Base-by-base conservation (phyloP, 2,329 filamentous ascomycete species). In the Pseudopithomyces maydicus region DNA sequence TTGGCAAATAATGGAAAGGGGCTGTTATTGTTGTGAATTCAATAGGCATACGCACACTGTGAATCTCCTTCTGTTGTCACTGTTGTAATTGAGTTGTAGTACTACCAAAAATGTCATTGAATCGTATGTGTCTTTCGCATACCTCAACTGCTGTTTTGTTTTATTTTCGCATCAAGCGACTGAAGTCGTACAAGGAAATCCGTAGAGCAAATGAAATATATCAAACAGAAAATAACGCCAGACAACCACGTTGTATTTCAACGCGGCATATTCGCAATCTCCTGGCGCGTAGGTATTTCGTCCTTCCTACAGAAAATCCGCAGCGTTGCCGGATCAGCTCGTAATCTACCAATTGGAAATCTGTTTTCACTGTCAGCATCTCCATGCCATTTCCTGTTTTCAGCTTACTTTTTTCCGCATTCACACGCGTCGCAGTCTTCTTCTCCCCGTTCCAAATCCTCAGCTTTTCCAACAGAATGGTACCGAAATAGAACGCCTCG, bases 401-500 rank as follows among this genome's bases (percentile, higher is more conserved):
- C 8, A 32, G 57, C 57, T 41, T 50, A 66, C 61, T 64, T 56
- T 60, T 33, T 23, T 66, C 63, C 2, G 59, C 58, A 20, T 64
- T 62, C 55, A 54, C 51, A 22, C 61, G 52, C 15, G 57, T 51
- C 35, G 49, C 52, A 12, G 54, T 66, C 58, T 64, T 67, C 55
- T 63, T 66, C 53, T 66, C 57, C 6, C 55, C 56, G 33, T 63
- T 64, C 56, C 59, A 64, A 19, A 63, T 66, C 17, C 63, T 54
- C 39, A 66, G 35, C 54, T 64, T 64, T 52, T 64, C 65, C 1
- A 64, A 39, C 36, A 67, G 42, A 49, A 66, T 63, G 20, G 58
- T 67, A 12, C 59, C 61, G n/a, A 49, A 64, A 42, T 64, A 67
- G 33, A 60, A 67, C 6, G 49, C 41, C 33, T 61, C 53, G n/a